A percentile compares a stretch with the other conserved stretches of the same genome.
Evolutionary conservation across 495 filamentous ascomycete genomes (phyloP).

Genomic region (Melanomma pulvis-pyrius): DNA sequence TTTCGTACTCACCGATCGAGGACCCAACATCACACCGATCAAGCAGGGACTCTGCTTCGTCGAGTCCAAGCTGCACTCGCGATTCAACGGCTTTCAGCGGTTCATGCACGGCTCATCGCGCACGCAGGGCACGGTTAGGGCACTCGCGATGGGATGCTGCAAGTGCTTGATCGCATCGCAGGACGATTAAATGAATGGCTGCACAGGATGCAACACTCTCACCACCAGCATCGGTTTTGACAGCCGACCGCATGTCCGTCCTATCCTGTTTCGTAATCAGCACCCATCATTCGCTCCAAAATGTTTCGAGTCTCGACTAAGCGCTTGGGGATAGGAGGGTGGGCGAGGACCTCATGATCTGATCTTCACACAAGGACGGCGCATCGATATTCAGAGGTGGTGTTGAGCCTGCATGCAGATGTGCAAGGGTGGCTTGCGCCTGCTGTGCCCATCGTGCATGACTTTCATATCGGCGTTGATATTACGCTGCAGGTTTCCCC

Average conservation of each 20-base stretch:
- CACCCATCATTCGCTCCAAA: not conserved
- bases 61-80: not conserved
- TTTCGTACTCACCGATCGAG: slow-evolving; percentile 13
- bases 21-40: not conserved
- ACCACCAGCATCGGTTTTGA: not conserved
- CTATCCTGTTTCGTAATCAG: slow-evolving; percentile 1
- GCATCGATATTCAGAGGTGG: not conserved
- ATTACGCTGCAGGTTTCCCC: not conserved
- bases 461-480: too few relatives aligned
- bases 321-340: not conserved
- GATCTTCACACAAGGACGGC: not conserved
- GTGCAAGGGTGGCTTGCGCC: not conserved
- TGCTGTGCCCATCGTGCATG: too few relatives aligned
- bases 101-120: not conserved
- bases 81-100: slow-evolving; percentile 1
- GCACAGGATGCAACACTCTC: not conserved
- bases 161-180: not conserved
- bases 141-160: not conserved
- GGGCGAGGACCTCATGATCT: slow-evolving; percentile 1
- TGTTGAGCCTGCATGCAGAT: not conserved
- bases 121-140: not conserved
- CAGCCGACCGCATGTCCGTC: not conserved
- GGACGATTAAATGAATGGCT: not conserved
- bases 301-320: not conserved
- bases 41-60: not conserved